A percentile compares a stretch with the other conserved stretches of the same genome.
Evolutionary conservation across 306 rosid species (phyloP).

Genomic region (Castanopsis chinensis): DNA sequence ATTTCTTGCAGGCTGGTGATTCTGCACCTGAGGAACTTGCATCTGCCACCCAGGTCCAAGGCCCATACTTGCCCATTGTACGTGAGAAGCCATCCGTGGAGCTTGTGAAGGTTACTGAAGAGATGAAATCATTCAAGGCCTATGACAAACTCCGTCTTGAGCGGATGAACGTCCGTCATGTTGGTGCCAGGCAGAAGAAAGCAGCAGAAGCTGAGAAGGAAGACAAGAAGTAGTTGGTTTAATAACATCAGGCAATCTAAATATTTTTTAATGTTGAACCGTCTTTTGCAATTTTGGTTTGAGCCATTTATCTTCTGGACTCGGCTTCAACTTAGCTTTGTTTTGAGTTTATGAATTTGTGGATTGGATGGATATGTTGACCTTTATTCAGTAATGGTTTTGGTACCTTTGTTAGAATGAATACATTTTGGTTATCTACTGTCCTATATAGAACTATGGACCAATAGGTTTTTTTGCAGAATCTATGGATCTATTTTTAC

Average conservation of each 20-base stretch:
- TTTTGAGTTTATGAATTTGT: background rate
- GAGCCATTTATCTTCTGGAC: background rate
- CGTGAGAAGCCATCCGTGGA: conserved; percentile 47
- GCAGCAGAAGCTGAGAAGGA: conserved; percentile 72
- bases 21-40: conserved; percentile 58
- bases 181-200: conserved; percentile 50
- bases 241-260: background rate
- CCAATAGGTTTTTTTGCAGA: too few species aligned
- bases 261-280: background rate
- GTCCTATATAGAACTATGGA: background rate
- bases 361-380: background rate
- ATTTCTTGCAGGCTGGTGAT: conserved; percentile 50
- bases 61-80: conserved; percentile 38
- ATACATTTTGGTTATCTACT: background rate
- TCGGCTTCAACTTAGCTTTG: background rate
- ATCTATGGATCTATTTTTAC: background rate
- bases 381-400: background rate
- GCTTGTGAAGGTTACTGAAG: conserved; percentile 50
- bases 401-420: background rate
- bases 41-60: conserved; percentile 60
- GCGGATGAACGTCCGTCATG: conserved; percentile 37
- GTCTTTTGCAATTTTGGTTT: background rate
- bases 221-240: conserved; percentile 41
- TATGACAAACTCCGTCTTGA: conserved; percentile 55
- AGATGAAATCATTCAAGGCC: conserved; percentile 53